Evolutionary conservation across 2,329 filamentous ascomycete genomes (phyloP), one percentile per base, ranked within the genome.

Genomic region (Phoma sp.): DNA sequence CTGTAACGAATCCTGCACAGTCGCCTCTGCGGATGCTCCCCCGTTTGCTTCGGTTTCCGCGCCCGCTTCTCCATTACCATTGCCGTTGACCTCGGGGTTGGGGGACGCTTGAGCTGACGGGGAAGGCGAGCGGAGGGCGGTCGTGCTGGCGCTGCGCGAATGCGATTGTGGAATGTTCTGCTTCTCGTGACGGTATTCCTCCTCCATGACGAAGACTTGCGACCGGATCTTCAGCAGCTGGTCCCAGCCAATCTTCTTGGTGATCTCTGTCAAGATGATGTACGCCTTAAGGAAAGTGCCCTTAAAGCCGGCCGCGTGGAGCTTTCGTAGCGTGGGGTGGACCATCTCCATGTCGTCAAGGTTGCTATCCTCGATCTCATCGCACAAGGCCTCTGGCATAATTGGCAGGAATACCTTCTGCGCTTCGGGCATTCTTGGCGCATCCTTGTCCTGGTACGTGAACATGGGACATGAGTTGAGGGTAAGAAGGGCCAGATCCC

Each of bases 391-490:
- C 75, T 98, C 95, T 0, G 89, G 84, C 47, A 98, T 82, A 13
- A 93, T 90, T 0, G 95, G 95, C 11, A 99, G 83, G 64, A 90
- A 86, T 37, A 98, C 89, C 51, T 92, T 90, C 66, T 89, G 89
- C 0, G 95, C 93, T 69, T 96, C 92, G 1, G 95, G 95, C 89
- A 98, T 93, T 55, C 95, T 79, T 3, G 95, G 95, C 5, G 92
- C 89, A 73, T 99, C 95, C 75, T 97, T 98, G 77, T 99, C 95
- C 76, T 98, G 95, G 75, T 99, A 98, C 6, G 95, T 99, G 75
- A 99, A 99, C 95, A 99, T 99, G 7, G 95, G 95, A 75, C 95
- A 99, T 14, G 95, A 99, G 78, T 99, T 99, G 47, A 99, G 83
- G 4, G 95, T 98, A 4, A 96, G 87, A 23, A 99, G 83, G 0